These are phyloP conservation scores for Nitzschia sp. DNA, from an alignment of 108 stramenopile genomes.

Conservation along the genomic window DNA sequence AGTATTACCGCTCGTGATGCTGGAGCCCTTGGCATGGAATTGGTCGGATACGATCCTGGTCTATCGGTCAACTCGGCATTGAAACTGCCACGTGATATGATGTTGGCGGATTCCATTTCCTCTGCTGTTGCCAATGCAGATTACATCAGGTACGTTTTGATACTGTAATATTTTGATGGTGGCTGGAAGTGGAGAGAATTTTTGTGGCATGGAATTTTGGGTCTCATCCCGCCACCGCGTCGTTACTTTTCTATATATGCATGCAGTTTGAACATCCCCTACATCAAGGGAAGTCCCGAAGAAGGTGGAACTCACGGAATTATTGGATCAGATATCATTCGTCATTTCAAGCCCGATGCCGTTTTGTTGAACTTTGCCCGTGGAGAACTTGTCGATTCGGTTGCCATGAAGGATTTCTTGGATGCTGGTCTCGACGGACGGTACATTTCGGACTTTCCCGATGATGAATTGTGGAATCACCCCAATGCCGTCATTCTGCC, in stretches of 20 bases:
- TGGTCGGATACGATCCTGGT: conserved; percentile 77
- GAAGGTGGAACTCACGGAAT: conserved; percentile 75
- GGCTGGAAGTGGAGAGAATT: too few relatives aligned
- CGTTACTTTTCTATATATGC: conserved; percentile 1
- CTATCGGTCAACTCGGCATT: conserved; percentile 68
- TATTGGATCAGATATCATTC: conserved; percentile 54
- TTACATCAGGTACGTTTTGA: conserved; percentile 58
- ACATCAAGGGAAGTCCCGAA: conserved; percentile 52
- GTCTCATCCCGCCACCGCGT: neutral
- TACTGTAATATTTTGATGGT: neutral
- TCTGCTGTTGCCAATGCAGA: conserved; percentile 64
- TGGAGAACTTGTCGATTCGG: conserved; percentile 80
- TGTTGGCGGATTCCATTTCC: conserved; percentile 53
- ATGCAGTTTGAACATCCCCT: conserved; percentile 72
- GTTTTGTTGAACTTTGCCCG: conserved; percentile 87
- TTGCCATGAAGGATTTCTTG: conserved; percentile 69
- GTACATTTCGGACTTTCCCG: conserved; percentile 67
- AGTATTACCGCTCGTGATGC: conserved; percentile 70
- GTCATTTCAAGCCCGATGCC: conserved; percentile 65
- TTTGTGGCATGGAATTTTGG: neutral
- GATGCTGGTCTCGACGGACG: conserved; percentile 52
- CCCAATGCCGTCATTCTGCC: conserved; percentile 69
- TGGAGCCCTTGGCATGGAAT: conserved; percentile 65
- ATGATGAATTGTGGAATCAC: conserved; percentile 60
- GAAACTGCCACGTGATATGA: conserved; percentile 55